These are phyloP conservation scores for Colletotrichum sidae DNA, from an alignment of 2,329 filamentous ascomycete genomes.

Conservation along the genomic window DNA sequence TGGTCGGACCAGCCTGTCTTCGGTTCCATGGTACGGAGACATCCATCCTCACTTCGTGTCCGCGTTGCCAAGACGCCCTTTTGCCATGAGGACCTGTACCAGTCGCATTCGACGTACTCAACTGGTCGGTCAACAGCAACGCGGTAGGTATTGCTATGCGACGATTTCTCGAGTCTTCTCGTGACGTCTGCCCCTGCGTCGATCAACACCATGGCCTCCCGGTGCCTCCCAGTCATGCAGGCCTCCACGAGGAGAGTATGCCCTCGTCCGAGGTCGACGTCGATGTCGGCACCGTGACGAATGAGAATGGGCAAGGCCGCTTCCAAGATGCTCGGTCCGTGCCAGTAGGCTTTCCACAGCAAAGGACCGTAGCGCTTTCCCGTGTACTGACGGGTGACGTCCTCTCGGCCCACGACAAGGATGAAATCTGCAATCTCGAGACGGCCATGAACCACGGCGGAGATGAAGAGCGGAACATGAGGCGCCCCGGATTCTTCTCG, in stretches of 20 bases:
- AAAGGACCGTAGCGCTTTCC: neutral
- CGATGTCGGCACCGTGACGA: slow-evolving; percentile 4
- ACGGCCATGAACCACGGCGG: neutral
- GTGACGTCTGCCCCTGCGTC: neutral
- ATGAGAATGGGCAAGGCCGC: slow-evolving; percentile 5
- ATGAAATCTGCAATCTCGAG: neutral
- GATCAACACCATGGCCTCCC: neutral
- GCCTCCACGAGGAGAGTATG: slow-evolving; percentile 17
- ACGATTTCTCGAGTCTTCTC: neutral
- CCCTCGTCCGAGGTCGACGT: slow-evolving; percentile 1
- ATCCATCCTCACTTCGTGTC: too few relatives aligned
- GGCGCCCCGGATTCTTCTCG: too few relatives aligned
- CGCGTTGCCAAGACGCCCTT: too few relatives aligned
- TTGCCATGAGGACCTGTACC: too few relatives aligned
- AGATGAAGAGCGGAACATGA: neutral
- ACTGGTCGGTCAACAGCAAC: neutral
- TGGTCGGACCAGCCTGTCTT: too few relatives aligned
- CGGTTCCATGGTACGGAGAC: too few relatives aligned
- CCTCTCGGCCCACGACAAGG: neutral
- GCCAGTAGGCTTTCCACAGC: slow-evolving; percentile 5
- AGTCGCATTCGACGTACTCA: too few relatives aligned
- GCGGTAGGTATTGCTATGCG: neutral
- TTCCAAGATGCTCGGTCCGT: neutral
- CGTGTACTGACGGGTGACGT: neutral
- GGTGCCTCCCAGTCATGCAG: neutral